These are phyloP conservation scores for Cladochytrium replicatum DNA, from an alignment of 192 early-diverging fungal species.

Conservation along the genomic window DNA sequence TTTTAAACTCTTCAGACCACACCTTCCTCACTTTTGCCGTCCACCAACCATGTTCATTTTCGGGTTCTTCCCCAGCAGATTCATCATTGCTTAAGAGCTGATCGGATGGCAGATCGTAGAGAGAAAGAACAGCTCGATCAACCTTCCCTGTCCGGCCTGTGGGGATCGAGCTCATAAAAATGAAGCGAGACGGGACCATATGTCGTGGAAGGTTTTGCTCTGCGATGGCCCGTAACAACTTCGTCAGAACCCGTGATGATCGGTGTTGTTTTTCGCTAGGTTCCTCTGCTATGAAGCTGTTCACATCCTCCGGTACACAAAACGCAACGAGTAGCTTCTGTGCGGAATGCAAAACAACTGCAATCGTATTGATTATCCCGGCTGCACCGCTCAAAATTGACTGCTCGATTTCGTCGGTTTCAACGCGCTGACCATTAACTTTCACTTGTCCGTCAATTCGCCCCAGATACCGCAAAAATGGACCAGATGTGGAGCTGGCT, in stretches of 20 bases:
- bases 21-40: constrained; percentile 1
- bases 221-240: not conserved
- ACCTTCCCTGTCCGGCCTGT: constrained; percentile 10
- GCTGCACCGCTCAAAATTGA: not conserved
- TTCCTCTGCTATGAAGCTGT: not conserved
- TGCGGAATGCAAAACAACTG: constrained; percentile 5
- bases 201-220: constrained; percentile 1
- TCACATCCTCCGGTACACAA: constrained; percentile 1
- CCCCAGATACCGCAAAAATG: constrained; percentile 12
- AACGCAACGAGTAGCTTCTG: constrained; percentile 4
- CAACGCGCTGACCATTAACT: constrained; percentile 11
- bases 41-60: constrained; percentile 4
- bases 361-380: not conserved
- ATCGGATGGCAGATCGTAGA: not conserved
- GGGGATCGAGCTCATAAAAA: constrained; percentile 3
- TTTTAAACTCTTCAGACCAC: constrained; percentile 9
- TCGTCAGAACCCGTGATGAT: not conserved
- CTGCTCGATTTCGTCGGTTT: constrained; percentile 16
- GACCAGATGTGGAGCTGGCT: too few species aligned
- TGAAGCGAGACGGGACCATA: constrained; percentile 10
- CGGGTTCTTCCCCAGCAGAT: constrained; percentile 8
- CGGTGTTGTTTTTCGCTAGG: too few species aligned
- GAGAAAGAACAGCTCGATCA: not conserved
- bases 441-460: constrained; percentile 16
- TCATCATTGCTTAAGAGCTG: not conserved